Evolutionary conservation across 345 rosid genomes (phyloP).

Genomic region (Ceriops tagal): DNA sequence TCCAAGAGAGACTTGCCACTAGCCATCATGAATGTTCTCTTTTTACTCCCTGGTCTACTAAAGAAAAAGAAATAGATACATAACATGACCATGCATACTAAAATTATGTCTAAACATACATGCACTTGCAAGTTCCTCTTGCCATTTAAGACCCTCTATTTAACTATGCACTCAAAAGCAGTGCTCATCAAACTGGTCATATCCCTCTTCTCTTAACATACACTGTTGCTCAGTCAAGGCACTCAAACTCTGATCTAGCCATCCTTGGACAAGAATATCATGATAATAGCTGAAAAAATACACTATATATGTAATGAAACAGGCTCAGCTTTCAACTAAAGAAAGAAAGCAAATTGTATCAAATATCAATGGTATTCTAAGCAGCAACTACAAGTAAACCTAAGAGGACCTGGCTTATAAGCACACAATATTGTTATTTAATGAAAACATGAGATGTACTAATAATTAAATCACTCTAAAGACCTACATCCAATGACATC

Average conservation of each 20-base stretch:
- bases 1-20: too few species aligned
- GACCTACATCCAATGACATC: neutral
- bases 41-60: too few species aligned
- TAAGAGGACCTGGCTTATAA: neutral
- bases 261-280: too few species aligned
- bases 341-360: too few species aligned
- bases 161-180: neutral
- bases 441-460: too few species aligned
- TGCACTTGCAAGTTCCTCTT: neutral
- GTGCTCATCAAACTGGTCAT: neutral
- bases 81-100: neutral
- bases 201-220: constrained; percentile 1
- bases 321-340: too few species aligned
- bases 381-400: neutral
- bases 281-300: too few species aligned
- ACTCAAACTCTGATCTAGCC: neutral
- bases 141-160: neutral
- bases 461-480: too few species aligned
- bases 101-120: neutral
- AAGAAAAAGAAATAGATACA: neutral
- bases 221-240: neutral
- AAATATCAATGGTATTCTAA: neutral
- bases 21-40: too few species aligned
- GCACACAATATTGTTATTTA: too few species aligned
- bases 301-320: too few species aligned